Base-by-base conservation (phyloP, 257 asterid genomes). In the Voacanga thouarsii region DNA sequence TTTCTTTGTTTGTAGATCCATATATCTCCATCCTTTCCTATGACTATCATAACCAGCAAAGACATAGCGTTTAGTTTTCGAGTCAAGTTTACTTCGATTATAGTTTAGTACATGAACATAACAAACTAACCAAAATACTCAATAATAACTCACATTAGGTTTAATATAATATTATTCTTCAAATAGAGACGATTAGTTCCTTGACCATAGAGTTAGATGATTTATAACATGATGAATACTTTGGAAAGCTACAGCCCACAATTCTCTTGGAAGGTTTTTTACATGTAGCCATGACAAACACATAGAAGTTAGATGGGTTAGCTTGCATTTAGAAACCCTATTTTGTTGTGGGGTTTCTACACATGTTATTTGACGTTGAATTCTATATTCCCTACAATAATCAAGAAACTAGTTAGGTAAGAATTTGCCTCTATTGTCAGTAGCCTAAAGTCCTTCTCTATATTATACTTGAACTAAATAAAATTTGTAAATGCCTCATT, bases 21-120 rank as follows among this genome's bases (percentile, higher is more conserved):
- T 80, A 55, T 78, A 77, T 19, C 66, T 76, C 86, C 84, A 82
- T 1, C 83, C 81, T 74, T 77, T 82, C 26, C 71, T 77, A 23
- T 50, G 55, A 26, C 71, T n/a, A 12, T 82, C 85, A 80, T 78
- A 80, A 11, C 79, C 84, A 77, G 78, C 77, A 73, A 73, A 73
- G 30, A 73, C 19, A 73, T 45, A 73, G 1, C 6, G 0, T 11
- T 26, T 73, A 0, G 77, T 14, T 80, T 12, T 66, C 21, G 49
- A 49, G 11, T 66, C 71, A 66, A 33, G 71, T 15, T 66, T 66
- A 66, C 49, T 66, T 49, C 71, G 49, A 5, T 30, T 66, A 66
- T 18, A 23, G 33, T 66, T 66, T 66, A 10, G 37, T 0, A 61
- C 24, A 61, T 61, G 41, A 61, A 61, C 68, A 61, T 61, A 61